phyloP scores from a whole-genome alignment of 2,329 filamentous ascomycete genomes.

The Nemania abortiva region DNA sequence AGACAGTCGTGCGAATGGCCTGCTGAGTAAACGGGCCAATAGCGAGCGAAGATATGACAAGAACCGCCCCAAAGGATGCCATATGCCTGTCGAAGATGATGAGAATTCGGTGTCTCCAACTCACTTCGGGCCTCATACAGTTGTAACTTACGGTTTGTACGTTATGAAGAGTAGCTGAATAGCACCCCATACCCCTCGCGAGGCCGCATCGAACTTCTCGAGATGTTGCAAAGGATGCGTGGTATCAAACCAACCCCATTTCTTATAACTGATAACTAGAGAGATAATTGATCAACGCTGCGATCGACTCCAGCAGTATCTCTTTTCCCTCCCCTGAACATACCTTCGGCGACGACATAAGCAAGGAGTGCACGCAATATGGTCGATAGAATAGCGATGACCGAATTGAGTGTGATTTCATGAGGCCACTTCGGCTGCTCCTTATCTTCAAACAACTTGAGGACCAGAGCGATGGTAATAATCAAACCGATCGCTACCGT shows the following conservation, averaged over 20 bases:
- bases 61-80: neutral
- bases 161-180: slow-evolving; percentile 1
- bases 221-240: slow-evolving; percentile 5
- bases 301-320: neutral
- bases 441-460: neutral
- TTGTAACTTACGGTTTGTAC: neutral
- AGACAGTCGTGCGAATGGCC: slow-evolving; percentile 4
- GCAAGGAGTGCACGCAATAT: neutral
- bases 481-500: neutral
- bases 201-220: slow-evolving; percentile 1
- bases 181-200: neutral
- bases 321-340: neutral
- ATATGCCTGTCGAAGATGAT: neutral
- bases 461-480: neutral
- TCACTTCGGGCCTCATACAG: neutral
- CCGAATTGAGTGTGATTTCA: neutral
- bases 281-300: neutral
- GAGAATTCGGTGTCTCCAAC: neutral
- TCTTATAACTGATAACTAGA: slow-evolving; percentile 3
- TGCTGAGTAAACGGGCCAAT: slow-evolving; percentile 7
- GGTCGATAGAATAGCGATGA: neutral
- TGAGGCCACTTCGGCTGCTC: slow-evolving; percentile 1
- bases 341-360: slow-evolving; percentile 1
- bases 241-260: slow-evolving; percentile 6
- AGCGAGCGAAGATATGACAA: neutral